These are phyloP conservation scores for Betula pendula DNA, from an alignment of 306 rosid species.

Conservation along the genomic window DNA sequence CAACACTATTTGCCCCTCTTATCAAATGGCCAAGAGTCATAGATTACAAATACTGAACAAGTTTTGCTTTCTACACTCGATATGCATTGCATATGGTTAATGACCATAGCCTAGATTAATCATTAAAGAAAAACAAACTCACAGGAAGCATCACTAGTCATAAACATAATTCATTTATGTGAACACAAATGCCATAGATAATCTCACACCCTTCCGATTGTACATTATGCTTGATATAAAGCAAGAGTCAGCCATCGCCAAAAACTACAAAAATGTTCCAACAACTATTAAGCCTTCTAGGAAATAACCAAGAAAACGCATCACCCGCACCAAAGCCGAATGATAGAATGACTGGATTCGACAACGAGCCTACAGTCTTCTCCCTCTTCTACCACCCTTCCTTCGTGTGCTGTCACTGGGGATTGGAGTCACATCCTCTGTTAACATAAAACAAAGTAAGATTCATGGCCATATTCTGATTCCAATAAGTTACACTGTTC, in stretches of 20 bases:
- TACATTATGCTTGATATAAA: not conserved
- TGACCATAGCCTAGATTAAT: not conserved
- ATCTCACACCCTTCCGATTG: constrained; percentile 3
- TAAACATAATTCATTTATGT: not conserved
- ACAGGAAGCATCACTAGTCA: not conserved
- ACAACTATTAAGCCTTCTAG: not conserved
- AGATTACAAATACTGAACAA: too few species aligned
- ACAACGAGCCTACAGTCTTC: not conserved
- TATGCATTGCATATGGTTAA: not conserved
- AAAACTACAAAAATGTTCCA: not conserved
- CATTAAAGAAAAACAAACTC: not conserved
- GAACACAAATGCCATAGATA: not conserved
- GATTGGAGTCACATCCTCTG: constrained; percentile 16
- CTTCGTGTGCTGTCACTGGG: constrained; percentile 13
- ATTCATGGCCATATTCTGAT: not conserved
- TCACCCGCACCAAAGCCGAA: not conserved
- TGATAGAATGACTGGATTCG: not conserved
- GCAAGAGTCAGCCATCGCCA: not conserved
- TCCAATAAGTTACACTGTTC: not conserved
- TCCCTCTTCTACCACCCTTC: constrained; percentile 14
- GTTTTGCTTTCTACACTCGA: not conserved
- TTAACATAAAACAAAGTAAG: not conserved
- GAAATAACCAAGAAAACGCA: not conserved
- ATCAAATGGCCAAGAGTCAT: too few species aligned
- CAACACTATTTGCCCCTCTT: too few species aligned